These are phyloP conservation scores for Verticillium albo-atrum DNA, from an alignment of 2,329 filamentous ascomycete species.

Conservation along the genomic window DNA sequence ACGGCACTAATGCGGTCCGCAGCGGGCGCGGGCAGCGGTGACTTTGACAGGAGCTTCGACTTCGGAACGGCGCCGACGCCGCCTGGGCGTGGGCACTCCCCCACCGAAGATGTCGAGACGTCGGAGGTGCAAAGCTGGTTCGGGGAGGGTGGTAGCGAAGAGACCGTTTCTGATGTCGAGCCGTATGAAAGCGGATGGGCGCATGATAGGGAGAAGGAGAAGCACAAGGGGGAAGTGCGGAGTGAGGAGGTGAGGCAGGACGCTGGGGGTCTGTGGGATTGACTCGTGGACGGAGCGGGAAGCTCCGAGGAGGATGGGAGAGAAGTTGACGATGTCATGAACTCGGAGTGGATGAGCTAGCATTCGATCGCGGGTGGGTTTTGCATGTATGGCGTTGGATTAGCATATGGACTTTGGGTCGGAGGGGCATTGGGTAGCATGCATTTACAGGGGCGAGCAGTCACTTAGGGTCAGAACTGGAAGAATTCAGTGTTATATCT, in stretches of 20 bases:
- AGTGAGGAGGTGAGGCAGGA: background rate
- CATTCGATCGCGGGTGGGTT: background rate
- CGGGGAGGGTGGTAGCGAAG: conserved; percentile 10
- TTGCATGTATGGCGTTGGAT: background rate
- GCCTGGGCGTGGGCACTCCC: conserved; percentile 7
- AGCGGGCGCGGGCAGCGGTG: background rate
- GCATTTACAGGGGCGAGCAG: background rate
- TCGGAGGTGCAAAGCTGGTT: conserved; percentile 13
- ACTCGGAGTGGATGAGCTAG: conserved; percentile 12
- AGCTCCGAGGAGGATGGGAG: background rate
- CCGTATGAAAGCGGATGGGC: conserved; percentile 10
- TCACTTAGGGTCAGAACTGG: background rate
- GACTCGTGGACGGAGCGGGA: conserved; percentile 12
- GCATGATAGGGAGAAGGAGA: background rate
- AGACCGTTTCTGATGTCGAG: conserved; percentile 11
- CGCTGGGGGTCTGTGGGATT: conserved; percentile 13
- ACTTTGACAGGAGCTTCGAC: conserved; percentile 6
- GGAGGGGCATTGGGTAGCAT: background rate
- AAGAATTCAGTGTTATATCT: background rate
- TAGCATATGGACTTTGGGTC: background rate
- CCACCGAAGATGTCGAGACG: conserved; percentile 10
- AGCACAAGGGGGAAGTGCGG: background rate
- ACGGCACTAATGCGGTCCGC: conserved; percentile 5
- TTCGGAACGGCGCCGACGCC: background rate
- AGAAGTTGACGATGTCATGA: conserved; percentile 5